A percentile compares a stretch with the other conserved stretches of the same genome.
Conservation (phyloP, 257 asterid genomes). For the Phtheirospermum japonicum region DNA sequence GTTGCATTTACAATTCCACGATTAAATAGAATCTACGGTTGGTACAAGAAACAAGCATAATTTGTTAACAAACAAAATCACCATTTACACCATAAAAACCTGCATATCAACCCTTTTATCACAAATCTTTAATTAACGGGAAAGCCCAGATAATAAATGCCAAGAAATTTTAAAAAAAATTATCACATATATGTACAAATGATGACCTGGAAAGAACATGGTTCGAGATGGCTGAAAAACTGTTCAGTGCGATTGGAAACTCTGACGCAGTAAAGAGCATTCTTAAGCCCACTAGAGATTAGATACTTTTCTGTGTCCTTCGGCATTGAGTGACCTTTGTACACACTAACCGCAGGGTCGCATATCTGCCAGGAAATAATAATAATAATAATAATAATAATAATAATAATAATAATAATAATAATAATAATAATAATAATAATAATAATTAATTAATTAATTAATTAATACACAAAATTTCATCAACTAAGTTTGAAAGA, state of each 20-base stretch:
- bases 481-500: too few species aligned
- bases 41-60: too few species aligned
- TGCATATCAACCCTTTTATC: not conserved
- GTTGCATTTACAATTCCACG: too few species aligned
- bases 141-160: not conserved
- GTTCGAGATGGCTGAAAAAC: slow-evolving; percentile 73
- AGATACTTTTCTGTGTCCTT: slow-evolving; percentile 87
- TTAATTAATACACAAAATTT: too few species aligned
- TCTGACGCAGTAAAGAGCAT: slow-evolving; percentile 75
- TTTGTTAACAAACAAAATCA: not conserved
- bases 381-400: not conserved
- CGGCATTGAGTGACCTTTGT: slow-evolving; percentile 73
- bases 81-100: too few species aligned
- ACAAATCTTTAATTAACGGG: not conserved
- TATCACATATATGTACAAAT: not conserved
- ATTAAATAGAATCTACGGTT: too few species aligned
- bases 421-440: not conserved
- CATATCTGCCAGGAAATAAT: slow-evolving; percentile 49
- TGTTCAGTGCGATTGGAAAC: slow-evolving; percentile 73
- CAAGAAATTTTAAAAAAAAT: not conserved
- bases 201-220: slow-evolving; percentile 74
- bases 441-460: too few species aligned
- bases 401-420: not conserved
- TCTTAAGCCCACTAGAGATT: slow-evolving; percentile 67
- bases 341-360: slow-evolving; percentile 91